Conservation (phyloP, 768 basidiomycete genomes). For the Podaxis mareebaensis region DNA sequence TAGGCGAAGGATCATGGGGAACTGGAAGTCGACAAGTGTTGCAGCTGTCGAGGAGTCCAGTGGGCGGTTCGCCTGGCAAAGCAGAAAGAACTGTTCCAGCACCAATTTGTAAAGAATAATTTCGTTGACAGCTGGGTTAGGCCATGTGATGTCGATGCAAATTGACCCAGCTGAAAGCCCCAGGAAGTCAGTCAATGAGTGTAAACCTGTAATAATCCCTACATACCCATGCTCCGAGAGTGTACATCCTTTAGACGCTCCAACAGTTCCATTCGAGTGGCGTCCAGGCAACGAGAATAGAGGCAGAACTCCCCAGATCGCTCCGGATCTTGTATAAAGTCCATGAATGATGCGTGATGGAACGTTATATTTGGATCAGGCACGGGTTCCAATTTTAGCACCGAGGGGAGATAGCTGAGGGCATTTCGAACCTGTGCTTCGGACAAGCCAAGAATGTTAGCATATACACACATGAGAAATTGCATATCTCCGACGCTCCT, state of each 20-base stretch:
- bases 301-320: background rate
- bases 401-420: background rate
- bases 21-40: background rate
- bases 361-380: background rate
- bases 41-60: background rate
- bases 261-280: background rate
- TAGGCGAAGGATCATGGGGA: background rate
- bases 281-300: background rate
- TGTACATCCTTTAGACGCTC: background rate
- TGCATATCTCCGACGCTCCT: background rate
- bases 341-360: conserved; percentile 8
- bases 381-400: background rate
- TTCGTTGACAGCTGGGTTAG: background rate
- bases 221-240: background rate
- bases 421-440: background rate
- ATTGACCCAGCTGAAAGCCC: background rate
- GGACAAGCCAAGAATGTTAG: background rate
- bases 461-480: background rate
- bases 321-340: background rate
- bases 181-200: background rate
- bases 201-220: background rate
- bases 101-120: background rate
- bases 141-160: background rate
- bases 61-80: background rate
- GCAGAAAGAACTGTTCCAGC: background rate